Evolutionary conservation across 2,329 filamentous ascomycete genomes (phyloP), one percentile per base, ranked within the genome.

Genomic region (Chaetomium sp.): DNA sequence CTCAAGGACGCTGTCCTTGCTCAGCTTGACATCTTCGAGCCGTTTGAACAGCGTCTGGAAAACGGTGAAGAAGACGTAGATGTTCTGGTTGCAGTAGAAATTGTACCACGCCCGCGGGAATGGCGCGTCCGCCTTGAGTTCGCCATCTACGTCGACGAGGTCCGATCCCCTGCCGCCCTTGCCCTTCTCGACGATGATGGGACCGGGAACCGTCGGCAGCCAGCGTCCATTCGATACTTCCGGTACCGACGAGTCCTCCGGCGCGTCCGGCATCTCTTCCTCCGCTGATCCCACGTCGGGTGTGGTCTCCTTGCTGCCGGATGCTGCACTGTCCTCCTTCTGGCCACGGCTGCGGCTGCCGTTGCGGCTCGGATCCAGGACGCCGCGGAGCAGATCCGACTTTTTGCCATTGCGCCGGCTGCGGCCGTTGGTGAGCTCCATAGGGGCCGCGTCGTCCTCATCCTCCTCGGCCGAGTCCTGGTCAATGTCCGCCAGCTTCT

Each of bases 11-110:
- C 88, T 85, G 3, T 85, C 83, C 71, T 91, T 90, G 73, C 89
- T 89, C 65, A 89, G 83, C 80, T 98, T 98, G 76, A 98, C 87
- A 66, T 90, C 90, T 68, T 90, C 82, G 16, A 99, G 83, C 49
- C 95, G 88, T 72, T 88, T 87, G 78, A 97, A 98, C 5, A 99
- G 81, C n/a, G 90, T 90, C 74, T 97, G 88, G 75, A 99, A 95
- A 67, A 97, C 89, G 70, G 90, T 91, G 80, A 99, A 90, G 82
- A 99, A 98, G 77, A 95, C 93, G 75, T 93, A 97, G 65, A 99
- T 89, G 3, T 90, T 92, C 72, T 92, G 86, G 76, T 97, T 98
- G 75, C 89, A 90, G 80, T 96, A 99, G 75, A 98, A 87, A 74
- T 94, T 94, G 80, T 92, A 96, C 78, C 87, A 88, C 12, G 88